Base-by-base conservation (phyloP, 2,329 filamentous ascomycete genomes). In the Penicillium nordicum region DNA sequence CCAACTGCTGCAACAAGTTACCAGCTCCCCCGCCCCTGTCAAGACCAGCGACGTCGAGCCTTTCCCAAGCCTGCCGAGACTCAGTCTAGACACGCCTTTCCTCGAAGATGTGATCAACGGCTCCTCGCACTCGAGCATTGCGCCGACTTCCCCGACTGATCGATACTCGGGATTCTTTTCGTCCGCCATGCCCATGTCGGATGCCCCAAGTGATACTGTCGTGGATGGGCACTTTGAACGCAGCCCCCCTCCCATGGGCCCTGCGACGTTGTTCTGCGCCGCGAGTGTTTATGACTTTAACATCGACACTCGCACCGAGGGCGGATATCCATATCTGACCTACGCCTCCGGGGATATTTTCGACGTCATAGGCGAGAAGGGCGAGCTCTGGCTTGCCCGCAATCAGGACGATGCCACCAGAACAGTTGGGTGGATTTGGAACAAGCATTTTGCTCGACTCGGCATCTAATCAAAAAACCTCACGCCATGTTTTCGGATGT, bases 281-380 rank as follows among this genome's bases (percentile, higher is more conserved):
- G 94, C 93, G 21, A 96, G 90, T 66, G 82, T 97, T 32, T 97
- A 96, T 70, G 92, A 97, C 73, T 99, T 97, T 78, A 95, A 96
- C 68, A 97, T 97, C 69, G 90, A 93, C 69, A 89, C 92, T 27
- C 90, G 96, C 66, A 87, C 90, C 56, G 94, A 97, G 76, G 93
- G 89, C 58, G 94, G 94, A 25, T 97, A 96, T 74, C 92, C 93
- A 21, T 99, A 99, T 72, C 79, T 99, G 59, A 94, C 92, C 43
- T 99, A 99, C 75, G 90, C 93, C 64, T 90, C 92, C 51, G 94
- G 94, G 63, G 94, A 99, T 84, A 90, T 93, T 61, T 93, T 93
- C 68, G 89, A 93, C 76, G 88, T 99, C 51, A 91, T 99, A 69
- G 94, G 88, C 30, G 92, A 97, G 74, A 97, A 97, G 73, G 94